Base-by-base conservation (phyloP, 305 asterid species). In the Nicotiana rustica region DNA sequence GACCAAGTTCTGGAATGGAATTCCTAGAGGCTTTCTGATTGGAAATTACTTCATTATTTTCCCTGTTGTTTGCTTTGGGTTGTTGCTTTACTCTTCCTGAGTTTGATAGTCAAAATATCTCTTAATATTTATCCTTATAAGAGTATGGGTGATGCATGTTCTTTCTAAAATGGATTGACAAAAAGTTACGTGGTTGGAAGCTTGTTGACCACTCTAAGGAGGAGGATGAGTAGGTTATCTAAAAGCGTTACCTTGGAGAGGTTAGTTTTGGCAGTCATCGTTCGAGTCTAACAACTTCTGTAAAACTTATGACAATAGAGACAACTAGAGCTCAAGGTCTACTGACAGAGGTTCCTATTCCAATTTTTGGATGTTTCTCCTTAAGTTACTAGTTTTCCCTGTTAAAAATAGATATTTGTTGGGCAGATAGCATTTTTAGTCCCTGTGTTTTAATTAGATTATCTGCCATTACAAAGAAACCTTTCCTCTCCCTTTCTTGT, bases 221-320 rank as follows among this genome's bases (percentile, higher is more conserved):
- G n/a, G n/a, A 38, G 33, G 56, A 36, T n/a, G 77, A 69, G 25
- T 38, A 18, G 5, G 60, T 70, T 44, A 19, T 70, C 78, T 19
- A 18, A 38, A 38, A 38, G 18, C n/a, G 5, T 70, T 15, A 15
- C 59, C 36, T 70, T 41, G 60, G 60, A 70, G 60, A 41, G 78
- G 78, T 41, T 44, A 70, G 60, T 44, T 70, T 41, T 70, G 36
- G 6, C 36, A 44, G 19, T 70, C 60, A 70, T 70, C 59, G 19
- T 70, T 55, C 4, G 60, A 70, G 36, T 57, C 60, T 70, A 70
- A 44, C 78, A 70, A 44, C 59, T 70, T 69, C 13, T 33, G 55
- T 70, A 18, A 44, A 70, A 19, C 59, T 70, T 70, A 44, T 19
- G 78, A 44, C 60, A 44, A 19, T 6, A 35, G 47, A 70, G 36